Conservation (phyloP, 129 eudicot genomes). For the Lactuca saligna region DNA sequence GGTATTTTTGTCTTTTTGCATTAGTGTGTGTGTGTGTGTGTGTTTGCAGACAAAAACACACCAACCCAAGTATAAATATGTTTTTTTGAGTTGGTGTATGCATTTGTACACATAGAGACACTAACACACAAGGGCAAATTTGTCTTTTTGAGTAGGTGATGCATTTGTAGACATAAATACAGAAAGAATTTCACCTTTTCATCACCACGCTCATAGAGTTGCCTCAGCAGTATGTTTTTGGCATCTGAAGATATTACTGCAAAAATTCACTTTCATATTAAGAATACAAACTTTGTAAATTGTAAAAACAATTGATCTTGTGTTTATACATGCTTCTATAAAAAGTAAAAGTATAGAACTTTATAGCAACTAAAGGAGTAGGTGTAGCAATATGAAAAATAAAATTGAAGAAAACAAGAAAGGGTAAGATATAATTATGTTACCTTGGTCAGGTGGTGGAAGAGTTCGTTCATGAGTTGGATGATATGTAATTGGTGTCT, state of each 20-base stretch:
- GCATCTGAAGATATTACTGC: slow-evolving; percentile 67
- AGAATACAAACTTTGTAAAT: background rate
- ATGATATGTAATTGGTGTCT: slow-evolving; percentile 73
- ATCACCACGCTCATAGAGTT: slow-evolving; percentile 66
- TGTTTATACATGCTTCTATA: background rate
- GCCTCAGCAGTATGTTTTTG: slow-evolving; percentile 71
- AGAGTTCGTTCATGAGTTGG: slow-evolving; percentile 87
- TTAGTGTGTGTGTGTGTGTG: background rate
- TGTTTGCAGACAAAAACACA: background rate
- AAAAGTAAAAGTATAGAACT: background rate
- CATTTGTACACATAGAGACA: background rate
- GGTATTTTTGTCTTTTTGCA: slow-evolving; percentile 17
- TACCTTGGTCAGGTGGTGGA: slow-evolving; percentile 97
- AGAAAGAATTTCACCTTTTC: slow-evolving; percentile 54
- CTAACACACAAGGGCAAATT: background rate
- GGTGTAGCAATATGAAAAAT: background rate
- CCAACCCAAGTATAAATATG: background rate
- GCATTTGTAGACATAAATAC: background rate
- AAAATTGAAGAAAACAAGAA: background rate
- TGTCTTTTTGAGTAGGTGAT: slow-evolving; percentile 5
- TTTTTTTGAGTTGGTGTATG: background rate
- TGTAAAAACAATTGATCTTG: background rate
- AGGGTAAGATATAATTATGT: slow-evolving; percentile 2
- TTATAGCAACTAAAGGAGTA: slow-evolving; percentile 2
- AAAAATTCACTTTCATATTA: slow-evolving; percentile 4